Evolutionary conservation across 805 yeast genomes (phyloP).

Genomic region (Helenozyma rhizophorensis): DNA sequence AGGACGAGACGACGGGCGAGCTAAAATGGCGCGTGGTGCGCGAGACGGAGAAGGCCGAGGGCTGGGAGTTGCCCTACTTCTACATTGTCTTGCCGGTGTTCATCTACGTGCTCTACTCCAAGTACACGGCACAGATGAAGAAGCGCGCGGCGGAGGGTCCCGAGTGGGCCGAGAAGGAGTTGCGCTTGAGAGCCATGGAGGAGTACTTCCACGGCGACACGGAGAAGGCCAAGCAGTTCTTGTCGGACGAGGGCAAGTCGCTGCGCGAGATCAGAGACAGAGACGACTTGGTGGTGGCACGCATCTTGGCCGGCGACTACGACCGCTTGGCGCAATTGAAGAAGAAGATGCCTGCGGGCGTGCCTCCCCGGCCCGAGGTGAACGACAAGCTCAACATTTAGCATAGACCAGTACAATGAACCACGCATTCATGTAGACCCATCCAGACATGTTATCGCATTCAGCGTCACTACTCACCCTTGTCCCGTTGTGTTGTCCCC

Average conservation of each 20-base stretch:
- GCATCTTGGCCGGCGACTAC: slow-evolving; percentile 80
- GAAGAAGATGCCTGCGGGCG: slow-evolving; percentile 41
- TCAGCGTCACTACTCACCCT: too few species aligned
- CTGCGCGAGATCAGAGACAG: slow-evolving; percentile 57
- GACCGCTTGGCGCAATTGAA: slow-evolving; percentile 62
- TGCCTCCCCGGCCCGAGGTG: slow-evolving; percentile 32
- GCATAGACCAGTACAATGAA: neutral
- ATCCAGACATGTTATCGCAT: too few species aligned
- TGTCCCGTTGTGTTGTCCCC: too few species aligned
- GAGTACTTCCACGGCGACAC: slow-evolving; percentile 52
- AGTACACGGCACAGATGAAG: slow-evolving; percentile 41
- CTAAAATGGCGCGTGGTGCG: slow-evolving; percentile 75
- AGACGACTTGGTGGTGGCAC: slow-evolving; percentile 74
- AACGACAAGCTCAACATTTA: slow-evolving; percentile 33
- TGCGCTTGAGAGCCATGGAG: slow-evolving; percentile 70
- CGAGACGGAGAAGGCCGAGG: slow-evolving; percentile 68
- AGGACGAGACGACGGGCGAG: slow-evolving; percentile 73
- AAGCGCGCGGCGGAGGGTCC: slow-evolving; percentile 41
- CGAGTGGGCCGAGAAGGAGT: slow-evolving; percentile 83
- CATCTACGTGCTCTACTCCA: slow-evolving; percentile 49
- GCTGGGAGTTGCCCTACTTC: slow-evolving; percentile 78
- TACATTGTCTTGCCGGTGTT: slow-evolving; percentile 70
- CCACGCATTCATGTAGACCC: too few species aligned
- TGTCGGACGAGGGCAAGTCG: slow-evolving; percentile 49
- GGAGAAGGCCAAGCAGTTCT: slow-evolving; percentile 48